These are phyloP conservation scores for Hymenoscyphus repandus DNA, from an alignment of 2,329 filamentous ascomycete genomes.

Conservation along the genomic window DNA sequence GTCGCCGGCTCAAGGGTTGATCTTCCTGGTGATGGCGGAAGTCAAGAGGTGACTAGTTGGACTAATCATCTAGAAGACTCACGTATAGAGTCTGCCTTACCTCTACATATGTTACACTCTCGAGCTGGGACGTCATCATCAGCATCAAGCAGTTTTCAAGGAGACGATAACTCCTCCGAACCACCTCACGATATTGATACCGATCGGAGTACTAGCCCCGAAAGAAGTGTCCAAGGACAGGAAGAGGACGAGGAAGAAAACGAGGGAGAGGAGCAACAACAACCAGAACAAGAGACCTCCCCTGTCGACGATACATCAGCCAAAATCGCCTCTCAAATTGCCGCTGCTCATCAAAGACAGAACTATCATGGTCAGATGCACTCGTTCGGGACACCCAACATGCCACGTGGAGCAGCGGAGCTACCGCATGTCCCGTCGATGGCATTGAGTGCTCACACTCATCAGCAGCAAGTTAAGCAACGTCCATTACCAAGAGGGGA, in stretches of 20 bases:
- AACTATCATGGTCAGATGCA: constrained; percentile 21
- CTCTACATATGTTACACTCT: constrained; percentile 21
- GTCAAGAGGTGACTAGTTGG: background rate
- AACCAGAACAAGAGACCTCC: constrained; percentile 5
- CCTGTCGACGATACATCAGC: constrained; percentile 21
- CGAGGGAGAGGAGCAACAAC: constrained; percentile 1
- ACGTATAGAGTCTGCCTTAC: constrained; percentile 8
- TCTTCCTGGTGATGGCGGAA: constrained; percentile 5
- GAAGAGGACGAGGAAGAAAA: constrained; percentile 11
- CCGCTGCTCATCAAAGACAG: constrained; percentile 29
- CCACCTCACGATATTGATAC: constrained; percentile 33
- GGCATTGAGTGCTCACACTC: constrained; percentile 33
- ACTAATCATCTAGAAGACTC: constrained; percentile 2
- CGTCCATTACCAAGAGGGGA: constrained; percentile 32
- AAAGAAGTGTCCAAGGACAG: constrained; percentile 34
- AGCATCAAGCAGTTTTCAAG: constrained; percentile 25
- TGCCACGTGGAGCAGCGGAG: constrained; percentile 35
- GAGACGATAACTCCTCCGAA: constrained; percentile 34
- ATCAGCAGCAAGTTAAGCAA: constrained; percentile 27
- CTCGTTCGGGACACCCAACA: constrained; percentile 32
- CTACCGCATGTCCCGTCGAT: constrained; percentile 32
- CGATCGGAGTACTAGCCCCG: constrained; percentile 41
- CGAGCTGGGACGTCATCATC: constrained; percentile 31
- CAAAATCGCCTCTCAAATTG: constrained; percentile 28
- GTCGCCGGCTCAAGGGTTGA: constrained; percentile 9